A percentile compares a stretch with the other conserved stretches of the same genome.
Conservation (phyloP, 2,329 filamentous ascomycete genomes). For the Sporothrix protearum region DNA sequence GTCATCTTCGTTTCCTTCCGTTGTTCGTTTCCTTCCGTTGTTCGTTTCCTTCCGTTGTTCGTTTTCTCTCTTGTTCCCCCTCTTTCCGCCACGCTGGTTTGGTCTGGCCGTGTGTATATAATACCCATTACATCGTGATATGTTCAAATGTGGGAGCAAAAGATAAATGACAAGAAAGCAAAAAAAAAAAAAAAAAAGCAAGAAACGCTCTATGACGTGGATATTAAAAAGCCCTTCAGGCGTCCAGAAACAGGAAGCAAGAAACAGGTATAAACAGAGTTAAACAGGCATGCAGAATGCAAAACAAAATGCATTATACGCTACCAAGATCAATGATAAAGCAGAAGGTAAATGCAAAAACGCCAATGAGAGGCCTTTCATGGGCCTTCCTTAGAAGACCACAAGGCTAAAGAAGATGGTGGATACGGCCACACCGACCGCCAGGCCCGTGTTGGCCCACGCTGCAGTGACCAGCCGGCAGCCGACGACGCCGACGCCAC, state of each 20-base stretch:
- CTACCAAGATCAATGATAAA: slow-evolving; percentile 2
- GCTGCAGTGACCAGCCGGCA: slow-evolving; percentile 10
- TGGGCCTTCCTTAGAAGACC: not conserved
- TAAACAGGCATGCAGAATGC: no score
- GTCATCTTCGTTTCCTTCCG: not conserved
- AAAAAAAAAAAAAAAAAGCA: not conserved
- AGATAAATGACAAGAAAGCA: no score
- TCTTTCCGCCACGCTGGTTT: not conserved
- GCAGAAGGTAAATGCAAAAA: not conserved
- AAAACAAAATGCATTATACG: not conserved
- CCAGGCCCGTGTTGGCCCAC: slow-evolving; percentile 11
- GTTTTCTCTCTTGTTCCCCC: not conserved
- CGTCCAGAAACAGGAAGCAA: not conserved
- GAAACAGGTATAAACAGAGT: not conserved
- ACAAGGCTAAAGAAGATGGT: slow-evolving; percentile 9
- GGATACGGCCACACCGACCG: slow-evolving; percentile 7
- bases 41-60: not conserved
- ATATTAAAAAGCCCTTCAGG: not conserved
- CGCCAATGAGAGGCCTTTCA: not conserved
- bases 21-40: not conserved
- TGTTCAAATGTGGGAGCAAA: not conserved
- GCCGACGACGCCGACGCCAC: slow-evolving; percentile 21
- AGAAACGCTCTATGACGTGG: slow-evolving; percentile 11
- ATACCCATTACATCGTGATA: slow-evolving; percentile 21
- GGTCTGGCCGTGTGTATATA: not conserved